These are phyloP conservation scores for Turritis glabra DNA, from an alignment of 345 rosid genomes.

Conservation along the genomic window DNA sequence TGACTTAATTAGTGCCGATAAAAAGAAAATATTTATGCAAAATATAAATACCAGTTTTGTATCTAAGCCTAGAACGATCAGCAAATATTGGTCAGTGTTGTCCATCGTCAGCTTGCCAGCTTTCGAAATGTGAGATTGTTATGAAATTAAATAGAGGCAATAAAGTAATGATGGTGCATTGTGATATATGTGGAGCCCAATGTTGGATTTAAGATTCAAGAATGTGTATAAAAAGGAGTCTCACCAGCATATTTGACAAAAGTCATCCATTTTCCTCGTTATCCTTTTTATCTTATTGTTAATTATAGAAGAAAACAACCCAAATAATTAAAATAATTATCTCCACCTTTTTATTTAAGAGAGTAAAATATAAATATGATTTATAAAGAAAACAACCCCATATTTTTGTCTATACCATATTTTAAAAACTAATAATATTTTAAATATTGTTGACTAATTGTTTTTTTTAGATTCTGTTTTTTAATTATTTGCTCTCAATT, in stretches of 20 bases:
- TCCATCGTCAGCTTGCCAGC: constrained; percentile 16
- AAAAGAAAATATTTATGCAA: neutral
- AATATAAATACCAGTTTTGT: neutral
- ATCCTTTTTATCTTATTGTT: neutral
- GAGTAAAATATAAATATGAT: neutral
- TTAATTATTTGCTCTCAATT: neutral
- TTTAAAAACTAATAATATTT: neutral
- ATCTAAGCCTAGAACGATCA: neutral
- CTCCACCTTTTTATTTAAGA: neutral
- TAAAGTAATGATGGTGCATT: constrained; percentile 12
- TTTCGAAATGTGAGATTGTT: constrained; percentile 19
- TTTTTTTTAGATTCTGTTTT: neutral
- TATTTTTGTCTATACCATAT: neutral
- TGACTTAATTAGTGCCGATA: neutral
- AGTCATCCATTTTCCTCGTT: neutral
- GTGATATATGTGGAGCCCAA: constrained; percentile 5
- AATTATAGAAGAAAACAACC: neutral
- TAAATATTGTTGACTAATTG: neutral
- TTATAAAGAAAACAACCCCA: no score
- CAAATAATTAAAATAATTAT: neutral
- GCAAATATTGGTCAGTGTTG: neutral
- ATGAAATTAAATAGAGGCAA: neutral
- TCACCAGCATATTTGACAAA: neutral
- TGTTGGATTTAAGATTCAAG: constrained; percentile 4
- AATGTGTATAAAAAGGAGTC: neutral